Base-by-base conservation (phyloP, 257 asterid genomes). In the Penstemon newberryi region DNA sequence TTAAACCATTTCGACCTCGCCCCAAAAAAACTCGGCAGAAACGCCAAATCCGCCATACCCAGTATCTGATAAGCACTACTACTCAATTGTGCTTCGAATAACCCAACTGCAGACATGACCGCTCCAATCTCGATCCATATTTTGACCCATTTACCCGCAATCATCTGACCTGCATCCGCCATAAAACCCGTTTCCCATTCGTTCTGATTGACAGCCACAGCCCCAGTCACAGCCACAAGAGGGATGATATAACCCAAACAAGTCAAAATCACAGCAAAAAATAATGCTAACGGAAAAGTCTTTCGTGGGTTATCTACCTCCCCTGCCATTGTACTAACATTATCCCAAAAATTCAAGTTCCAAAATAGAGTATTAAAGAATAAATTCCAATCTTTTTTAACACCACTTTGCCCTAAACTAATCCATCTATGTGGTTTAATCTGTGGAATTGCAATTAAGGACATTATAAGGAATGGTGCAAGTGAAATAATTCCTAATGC, bases 331-430 rank as follows among this genome's bases (percentile, higher is more conserved):
- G 96, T 88, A 65, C 94, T 86, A 1, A 84, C 87, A 60, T 81
- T 90, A 49, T 88, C 97, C 93, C 96, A 90, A 56, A 84, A 87
- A 63, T 90, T 87, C 53, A 90, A 66, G 67, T 90, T 90, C 95
- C 91, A 86, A 44, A 90, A 90, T 60, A 90, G 67, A 2, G 97
- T 83, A 47, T 90, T 88, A 74, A 84, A 88, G 74, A 77, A 90
- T 47, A 84, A 50, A 1, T 65, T 86, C 96, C 96, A 90, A 60
- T 90, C 85, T 52, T 69, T 90, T 6, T 84, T 75, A 8, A 82
- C 81, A 3, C 85, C 89, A 1, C 45, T 56, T 38, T 84, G 85
- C 3, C 97, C 97, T 39, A 84, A 6, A 58, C 83, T 83, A 0
- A 72, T 37, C 94, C 92, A 90, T 45, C 97, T 57, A 6, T 38